These are phyloP conservation scores for Penicillium canescens DNA, from an alignment of 495 filamentous ascomycete genomes.

Conservation along the genomic window DNA sequence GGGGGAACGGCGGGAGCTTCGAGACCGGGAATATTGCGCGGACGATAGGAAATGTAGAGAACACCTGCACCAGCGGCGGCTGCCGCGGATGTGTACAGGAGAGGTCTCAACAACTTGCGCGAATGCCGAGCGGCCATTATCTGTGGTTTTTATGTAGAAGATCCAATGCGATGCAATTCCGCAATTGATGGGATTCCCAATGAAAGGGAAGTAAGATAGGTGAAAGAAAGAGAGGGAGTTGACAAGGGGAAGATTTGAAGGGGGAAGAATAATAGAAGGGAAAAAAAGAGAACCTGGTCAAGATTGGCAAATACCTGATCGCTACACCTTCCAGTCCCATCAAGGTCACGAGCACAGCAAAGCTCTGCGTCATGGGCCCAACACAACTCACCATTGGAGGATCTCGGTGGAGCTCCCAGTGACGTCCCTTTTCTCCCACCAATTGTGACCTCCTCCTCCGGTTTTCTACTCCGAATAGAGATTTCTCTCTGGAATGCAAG, in stretches of 20 bases:
- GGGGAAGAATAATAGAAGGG: not conserved
- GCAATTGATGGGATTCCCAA: conserved; percentile 12
- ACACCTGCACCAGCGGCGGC: conserved; percentile 59
- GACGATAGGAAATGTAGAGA: conserved; percentile 78
- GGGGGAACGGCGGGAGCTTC: conserved; percentile 79
- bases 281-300: not conserved
- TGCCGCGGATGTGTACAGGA: conserved; percentile 63
- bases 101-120: conserved; percentile 55
- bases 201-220: conserved; percentile 7
- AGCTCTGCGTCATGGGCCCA: conserved; percentile 13
- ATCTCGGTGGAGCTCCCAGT: conserved; percentile 24
- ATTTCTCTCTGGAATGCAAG: conserved; percentile 22
- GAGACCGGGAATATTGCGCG: conserved; percentile 81
- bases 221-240: not conserved
- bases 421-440: conserved; percentile 34
- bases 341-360: conserved; percentile 7
- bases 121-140: conserved; percentile 62
- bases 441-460: conserved; percentile 22
- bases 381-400: conserved; percentile 22
- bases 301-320: conserved; percentile 20
- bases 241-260: not conserved
- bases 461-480: conserved; percentile 22
- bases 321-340: conserved; percentile 18
- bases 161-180: not conserved
- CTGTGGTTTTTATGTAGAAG: not conserved